A percentile compares a stretch with the other conserved stretches of the same genome.
phyloP scores from a whole-genome alignment of 1,284 basidiomycete species.

The Xerocomus nothofagi region DNA sequence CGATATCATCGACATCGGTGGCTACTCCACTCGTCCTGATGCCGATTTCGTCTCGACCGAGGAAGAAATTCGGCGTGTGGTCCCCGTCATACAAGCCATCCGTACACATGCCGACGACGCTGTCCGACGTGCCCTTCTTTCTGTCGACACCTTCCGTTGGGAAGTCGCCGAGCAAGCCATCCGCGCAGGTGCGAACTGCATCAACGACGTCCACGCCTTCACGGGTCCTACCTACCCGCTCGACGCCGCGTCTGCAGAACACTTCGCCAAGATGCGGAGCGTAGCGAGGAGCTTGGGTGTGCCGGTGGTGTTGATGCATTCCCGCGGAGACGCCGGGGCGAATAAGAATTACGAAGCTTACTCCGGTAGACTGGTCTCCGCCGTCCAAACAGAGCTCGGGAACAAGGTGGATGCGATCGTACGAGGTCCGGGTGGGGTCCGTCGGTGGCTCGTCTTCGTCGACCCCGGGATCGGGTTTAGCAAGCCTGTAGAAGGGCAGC shows the following conservation, averaged over 20 bases:
- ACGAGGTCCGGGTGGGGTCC: conserved; percentile 71
- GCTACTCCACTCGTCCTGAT: conserved; percentile 87
- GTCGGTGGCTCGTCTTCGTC: conserved; percentile 87
- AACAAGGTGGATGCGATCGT: conserved; percentile 68
- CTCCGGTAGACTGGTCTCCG: conserved; percentile 53
- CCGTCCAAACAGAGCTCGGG: conserved; percentile 76
- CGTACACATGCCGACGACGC: conserved; percentile 28
- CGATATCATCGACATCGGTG: conserved; percentile 89
- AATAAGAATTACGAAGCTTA: conserved; percentile 52
- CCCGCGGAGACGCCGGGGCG: conserved; percentile 74
- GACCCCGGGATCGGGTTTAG: conserved; percentile 98
- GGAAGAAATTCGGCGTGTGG: conserved; percentile 77
- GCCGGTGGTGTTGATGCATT: conserved; percentile 92
- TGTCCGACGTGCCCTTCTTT: conserved; percentile 58
- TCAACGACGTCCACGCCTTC: conserved; percentile 93
- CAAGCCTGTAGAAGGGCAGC: conserved; percentile 79
- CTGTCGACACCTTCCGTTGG: conserved; percentile 91
- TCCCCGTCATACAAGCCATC: conserved; percentile 64
- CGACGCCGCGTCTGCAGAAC: conserved; percentile 35
- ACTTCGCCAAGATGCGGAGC: conserved; percentile 61
- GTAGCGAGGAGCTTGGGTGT: conserved; percentile 63
- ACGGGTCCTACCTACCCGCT: conserved; percentile 60
- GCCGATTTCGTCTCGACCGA: conserved; percentile 66
- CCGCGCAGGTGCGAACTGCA: conserved; percentile 84
- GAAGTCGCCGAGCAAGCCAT: conserved; percentile 80